Percentiles rank a stretch among this genome's conserved stretches.
Conservation (phyloP, 2,329 filamentous ascomycete genomes). For the Ceratocystis alfenasii region DNA sequence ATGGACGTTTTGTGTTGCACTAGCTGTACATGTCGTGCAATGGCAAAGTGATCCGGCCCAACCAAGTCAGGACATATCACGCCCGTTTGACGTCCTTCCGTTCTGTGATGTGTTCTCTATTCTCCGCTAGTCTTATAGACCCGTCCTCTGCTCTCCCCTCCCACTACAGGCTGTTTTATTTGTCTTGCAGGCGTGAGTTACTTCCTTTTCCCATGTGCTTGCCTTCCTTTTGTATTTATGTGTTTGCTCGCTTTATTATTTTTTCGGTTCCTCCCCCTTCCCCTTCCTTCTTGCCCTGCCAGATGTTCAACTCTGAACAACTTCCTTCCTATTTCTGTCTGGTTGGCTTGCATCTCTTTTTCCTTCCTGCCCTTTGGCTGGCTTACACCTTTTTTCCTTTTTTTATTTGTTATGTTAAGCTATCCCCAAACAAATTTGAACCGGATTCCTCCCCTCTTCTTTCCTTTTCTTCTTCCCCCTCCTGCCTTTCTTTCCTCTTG, state of each 20-base stretch:
- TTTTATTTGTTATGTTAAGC: neutral
- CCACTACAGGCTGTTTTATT: neutral
- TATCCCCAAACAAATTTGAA: neutral
- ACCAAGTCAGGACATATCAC: neutral
- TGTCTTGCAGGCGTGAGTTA: neutral
- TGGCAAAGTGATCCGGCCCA: neutral
- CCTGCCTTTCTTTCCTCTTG: neutral
- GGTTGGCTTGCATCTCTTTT: neutral
- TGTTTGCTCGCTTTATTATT: neutral
- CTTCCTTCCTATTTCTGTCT: neutral
- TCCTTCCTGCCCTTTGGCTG: neutral
- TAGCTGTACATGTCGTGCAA: neutral
- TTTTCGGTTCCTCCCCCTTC: neutral
- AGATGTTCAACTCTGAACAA: neutral
- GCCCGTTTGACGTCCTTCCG: neutral
- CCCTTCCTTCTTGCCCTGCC: slow-evolving; percentile 3
- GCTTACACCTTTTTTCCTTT: neutral
- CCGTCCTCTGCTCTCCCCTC: neutral
- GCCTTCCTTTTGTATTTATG: neutral
- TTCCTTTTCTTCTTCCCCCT: neutral
- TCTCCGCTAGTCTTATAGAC: neutral
- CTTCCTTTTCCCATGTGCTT: neutral
- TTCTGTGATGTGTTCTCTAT: neutral
- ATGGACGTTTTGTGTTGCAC: neutral
- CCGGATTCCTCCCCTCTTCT: neutral